phyloP scores from a whole-genome alignment of 2,329 filamentous ascomycete genomes.

The Helotiales sp. region DNA sequence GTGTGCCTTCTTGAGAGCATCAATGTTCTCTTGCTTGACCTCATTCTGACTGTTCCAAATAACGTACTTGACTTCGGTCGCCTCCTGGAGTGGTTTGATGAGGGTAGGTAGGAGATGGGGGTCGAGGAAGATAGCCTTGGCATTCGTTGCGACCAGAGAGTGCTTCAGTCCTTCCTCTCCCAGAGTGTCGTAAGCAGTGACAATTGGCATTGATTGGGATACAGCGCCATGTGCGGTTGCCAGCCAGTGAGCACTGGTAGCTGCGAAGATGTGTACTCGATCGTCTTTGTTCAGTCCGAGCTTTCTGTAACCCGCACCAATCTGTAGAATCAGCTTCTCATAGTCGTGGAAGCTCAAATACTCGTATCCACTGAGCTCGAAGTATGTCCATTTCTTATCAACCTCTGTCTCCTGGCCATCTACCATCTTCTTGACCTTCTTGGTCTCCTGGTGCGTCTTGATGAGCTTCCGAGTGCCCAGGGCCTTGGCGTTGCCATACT shows the following conservation, averaged over 20 bases:
- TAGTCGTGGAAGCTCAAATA: slow-evolving; percentile 82
- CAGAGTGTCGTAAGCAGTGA: slow-evolving; percentile 93
- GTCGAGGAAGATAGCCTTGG: slow-evolving; percentile 85
- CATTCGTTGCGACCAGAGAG: slow-evolving; percentile 80
- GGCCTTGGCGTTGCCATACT: slow-evolving; percentile 68
- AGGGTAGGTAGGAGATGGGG: slow-evolving; percentile 73
- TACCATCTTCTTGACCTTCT: slow-evolving; percentile 87
- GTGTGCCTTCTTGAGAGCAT: slow-evolving; percentile 60
- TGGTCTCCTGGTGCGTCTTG: slow-evolving; percentile 79
- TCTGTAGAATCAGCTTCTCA: slow-evolving; percentile 68
- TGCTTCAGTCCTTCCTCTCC: slow-evolving; percentile 84
- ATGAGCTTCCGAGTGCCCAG: slow-evolving; percentile 75
- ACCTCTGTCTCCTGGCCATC: slow-evolving; percentile 80
- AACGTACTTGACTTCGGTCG: slow-evolving; percentile 60
- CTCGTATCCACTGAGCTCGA: slow-evolving; percentile 79
- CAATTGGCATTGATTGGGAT: slow-evolving; percentile 88
- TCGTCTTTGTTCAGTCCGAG: slow-evolving; percentile 73
- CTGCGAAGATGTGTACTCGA: slow-evolving; percentile 79
- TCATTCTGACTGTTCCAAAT: slow-evolving; percentile 66
- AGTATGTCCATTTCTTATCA: slow-evolving; percentile 89
- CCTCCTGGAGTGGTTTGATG: slow-evolving; percentile 59
- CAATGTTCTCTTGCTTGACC: slow-evolving; percentile 53
- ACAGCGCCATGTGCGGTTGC: slow-evolving; percentile 76
- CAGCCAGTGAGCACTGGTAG: slow-evolving; percentile 77
- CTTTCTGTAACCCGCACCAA: slow-evolving; percentile 74